Conservation (phyloP, 225 moss, liverwort and hornwort genomes). For the Bryoerythrophyllum caledonicum region DNA sequence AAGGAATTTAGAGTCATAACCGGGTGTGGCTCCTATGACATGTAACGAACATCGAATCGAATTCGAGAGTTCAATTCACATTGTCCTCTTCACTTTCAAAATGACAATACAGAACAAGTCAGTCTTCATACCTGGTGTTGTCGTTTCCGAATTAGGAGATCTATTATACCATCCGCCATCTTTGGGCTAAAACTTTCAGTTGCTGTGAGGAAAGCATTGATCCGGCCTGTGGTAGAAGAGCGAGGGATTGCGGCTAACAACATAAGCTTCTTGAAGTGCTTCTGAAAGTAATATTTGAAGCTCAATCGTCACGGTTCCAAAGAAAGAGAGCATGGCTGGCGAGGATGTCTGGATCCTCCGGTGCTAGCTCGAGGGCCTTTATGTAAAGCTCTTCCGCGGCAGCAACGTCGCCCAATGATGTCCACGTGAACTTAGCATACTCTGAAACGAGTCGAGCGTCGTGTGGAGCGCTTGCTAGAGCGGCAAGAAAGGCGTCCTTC, state of each 20-base stretch:
- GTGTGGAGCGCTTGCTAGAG: neutral
- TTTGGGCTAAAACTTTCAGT: too few relatives aligned
- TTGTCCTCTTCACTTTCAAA: neutral
- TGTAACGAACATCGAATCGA: neutral
- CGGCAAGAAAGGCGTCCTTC: slow-evolving; percentile 11
- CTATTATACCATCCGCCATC: too few relatives aligned
- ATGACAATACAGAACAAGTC: neutral
- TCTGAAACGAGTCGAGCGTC: slow-evolving; percentile 9
- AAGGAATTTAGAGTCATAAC: neutral
- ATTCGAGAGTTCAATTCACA: neutral
- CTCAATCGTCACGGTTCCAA: neutral
- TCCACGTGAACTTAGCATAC: slow-evolving; percentile 21
- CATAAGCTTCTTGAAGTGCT: neutral
- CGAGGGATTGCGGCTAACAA: neutral
- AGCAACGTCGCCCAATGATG: slow-evolving; percentile 26
- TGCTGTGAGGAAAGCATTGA: neutral
- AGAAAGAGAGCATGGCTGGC: slow-evolving; percentile 13
- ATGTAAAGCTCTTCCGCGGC: slow-evolving; percentile 34
- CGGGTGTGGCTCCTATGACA: neutral
- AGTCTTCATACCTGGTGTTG: neutral
- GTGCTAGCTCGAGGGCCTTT: slow-evolving; percentile 20
- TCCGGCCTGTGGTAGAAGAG: neutral
- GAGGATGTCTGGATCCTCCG: slow-evolving; percentile 4
- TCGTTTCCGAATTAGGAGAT: neutral
- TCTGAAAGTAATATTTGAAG: neutral